These are phyloP conservation scores for Codiaeum variegatum DNA, from an alignment of 441 rosid species.

Conservation along the genomic window DNA sequence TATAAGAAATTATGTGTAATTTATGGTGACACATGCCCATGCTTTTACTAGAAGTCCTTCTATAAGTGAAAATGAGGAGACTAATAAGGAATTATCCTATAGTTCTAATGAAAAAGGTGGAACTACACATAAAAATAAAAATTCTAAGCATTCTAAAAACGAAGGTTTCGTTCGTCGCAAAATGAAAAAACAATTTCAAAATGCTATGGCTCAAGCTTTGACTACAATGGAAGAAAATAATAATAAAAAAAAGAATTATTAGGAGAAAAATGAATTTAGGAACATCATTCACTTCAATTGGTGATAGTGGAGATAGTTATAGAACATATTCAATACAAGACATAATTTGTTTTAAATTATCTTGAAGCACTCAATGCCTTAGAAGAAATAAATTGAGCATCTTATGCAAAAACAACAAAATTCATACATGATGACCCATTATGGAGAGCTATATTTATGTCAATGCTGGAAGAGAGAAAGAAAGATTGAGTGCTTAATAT, in stretches of 20 bases:
- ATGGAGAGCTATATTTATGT: neutral
- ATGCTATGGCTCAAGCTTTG: neutral
- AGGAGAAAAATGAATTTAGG: neutral
- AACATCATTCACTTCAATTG: neutral
- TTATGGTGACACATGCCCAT: neutral
- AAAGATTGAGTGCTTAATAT: slow-evolving; percentile 4
- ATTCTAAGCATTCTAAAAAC: neutral
- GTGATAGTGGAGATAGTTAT: neutral
- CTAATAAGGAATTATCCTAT: too few relatives aligned
- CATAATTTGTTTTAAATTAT: neutral
- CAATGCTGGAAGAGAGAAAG: neutral
- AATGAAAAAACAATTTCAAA: neutral
- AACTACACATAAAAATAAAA: neutral
- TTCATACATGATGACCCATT: slow-evolving; percentile 2
- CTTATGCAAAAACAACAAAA: slow-evolving; percentile 1
- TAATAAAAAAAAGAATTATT: neutral
- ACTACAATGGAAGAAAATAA: neutral
- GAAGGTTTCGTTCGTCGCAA: neutral
- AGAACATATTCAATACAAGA: too few relatives aligned
- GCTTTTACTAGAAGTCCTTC: neutral
- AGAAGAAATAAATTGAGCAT: neutral
- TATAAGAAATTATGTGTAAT: neutral
- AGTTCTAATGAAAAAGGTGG: neutral
- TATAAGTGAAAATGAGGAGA: neutral
- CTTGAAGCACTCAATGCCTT: neutral